These are phyloP conservation scores for Fusarium stilboides DNA, from an alignment of 2,329 filamentous ascomycete species.

Conservation along the genomic window DNA sequence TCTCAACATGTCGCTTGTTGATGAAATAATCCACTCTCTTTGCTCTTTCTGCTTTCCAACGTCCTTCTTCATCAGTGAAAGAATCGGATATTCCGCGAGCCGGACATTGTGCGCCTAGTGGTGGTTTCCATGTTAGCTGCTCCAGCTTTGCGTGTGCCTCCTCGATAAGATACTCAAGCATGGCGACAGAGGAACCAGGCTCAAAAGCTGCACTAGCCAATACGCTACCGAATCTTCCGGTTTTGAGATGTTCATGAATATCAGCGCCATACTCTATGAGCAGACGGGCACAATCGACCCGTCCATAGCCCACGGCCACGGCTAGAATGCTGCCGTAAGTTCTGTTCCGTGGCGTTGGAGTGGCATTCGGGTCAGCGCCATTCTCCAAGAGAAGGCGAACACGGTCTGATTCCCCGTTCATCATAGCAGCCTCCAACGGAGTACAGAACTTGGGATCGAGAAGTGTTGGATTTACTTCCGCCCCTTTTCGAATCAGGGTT, in stretches of 20 bases:
- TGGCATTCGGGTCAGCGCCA: background rate
- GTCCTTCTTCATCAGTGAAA: too few relatives aligned
- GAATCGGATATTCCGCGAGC: too few relatives aligned
- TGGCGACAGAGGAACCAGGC: background rate
- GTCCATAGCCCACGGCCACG: background rate
- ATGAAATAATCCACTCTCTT: background rate
- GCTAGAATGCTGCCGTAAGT: slow-evolving; percentile 3
- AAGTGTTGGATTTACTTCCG: background rate
- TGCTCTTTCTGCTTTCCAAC: too few relatives aligned
- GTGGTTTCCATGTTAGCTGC: background rate
- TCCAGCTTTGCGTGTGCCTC: background rate
- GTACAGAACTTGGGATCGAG: background rate
- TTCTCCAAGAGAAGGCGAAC: background rate
- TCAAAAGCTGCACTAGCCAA: background rate
- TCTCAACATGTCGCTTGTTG: background rate
- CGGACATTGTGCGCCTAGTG: too few relatives aligned
- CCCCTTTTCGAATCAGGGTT: background rate
- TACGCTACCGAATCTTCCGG: background rate
- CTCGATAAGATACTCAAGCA: background rate
- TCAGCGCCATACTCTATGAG: background rate
- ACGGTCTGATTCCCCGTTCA: background rate
- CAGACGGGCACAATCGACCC: background rate
- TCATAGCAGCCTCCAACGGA: background rate
- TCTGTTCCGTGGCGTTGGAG: background rate
- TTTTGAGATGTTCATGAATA: background rate